These are phyloP conservation scores for Boletellus ananiceps DNA, from an alignment of 768 basidiomycete genomes.

Conservation along the genomic window DNA sequence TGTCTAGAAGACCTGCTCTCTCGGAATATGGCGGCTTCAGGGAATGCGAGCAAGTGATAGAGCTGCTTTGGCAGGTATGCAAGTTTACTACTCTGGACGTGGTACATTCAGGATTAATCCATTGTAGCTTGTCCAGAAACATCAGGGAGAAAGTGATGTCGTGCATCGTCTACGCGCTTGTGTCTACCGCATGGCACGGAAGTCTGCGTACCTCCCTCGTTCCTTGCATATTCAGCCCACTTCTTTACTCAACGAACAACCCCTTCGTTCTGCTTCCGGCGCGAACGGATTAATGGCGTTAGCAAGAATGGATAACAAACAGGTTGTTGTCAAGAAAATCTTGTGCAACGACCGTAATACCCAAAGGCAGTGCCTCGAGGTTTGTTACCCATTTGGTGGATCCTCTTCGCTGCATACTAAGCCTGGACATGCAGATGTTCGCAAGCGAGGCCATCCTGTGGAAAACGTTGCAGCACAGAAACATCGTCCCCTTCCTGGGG, in stretches of 20 bases:
- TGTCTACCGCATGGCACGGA: conserved; percentile 29
- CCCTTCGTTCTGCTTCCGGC: conserved; percentile 4
- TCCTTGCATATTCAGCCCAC: conserved; percentile 9
- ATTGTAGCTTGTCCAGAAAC: conserved; percentile 12
- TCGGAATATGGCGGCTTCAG: background rate
- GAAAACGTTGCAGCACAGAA: conserved; percentile 22
- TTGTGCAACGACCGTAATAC: background rate
- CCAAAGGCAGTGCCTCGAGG: conserved; percentile 10
- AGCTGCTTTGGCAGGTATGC: conserved; percentile 23
- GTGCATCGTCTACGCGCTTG: conserved; percentile 14
- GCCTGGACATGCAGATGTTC: conserved; percentile 15
- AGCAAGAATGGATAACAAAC: conserved; percentile 8
- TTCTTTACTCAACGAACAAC: background rate
- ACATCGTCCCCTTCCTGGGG: conserved; percentile 27
- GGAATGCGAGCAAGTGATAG: conserved; percentile 19
- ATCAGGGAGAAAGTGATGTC: background rate
- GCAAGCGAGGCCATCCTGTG: conserved; percentile 28
- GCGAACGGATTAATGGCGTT: conserved; percentile 18
- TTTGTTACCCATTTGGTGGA: background rate
- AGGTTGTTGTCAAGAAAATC: conserved; percentile 27
- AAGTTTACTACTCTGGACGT: background rate
- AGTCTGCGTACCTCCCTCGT: conserved; percentile 22
- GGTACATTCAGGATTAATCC: background rate
- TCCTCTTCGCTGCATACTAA: conserved; percentile 1
- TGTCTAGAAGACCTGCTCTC: background rate